Base-by-base conservation (phyloP, 1,284 basidiomycete genomes). In the Volvariella surrecta region DNA sequence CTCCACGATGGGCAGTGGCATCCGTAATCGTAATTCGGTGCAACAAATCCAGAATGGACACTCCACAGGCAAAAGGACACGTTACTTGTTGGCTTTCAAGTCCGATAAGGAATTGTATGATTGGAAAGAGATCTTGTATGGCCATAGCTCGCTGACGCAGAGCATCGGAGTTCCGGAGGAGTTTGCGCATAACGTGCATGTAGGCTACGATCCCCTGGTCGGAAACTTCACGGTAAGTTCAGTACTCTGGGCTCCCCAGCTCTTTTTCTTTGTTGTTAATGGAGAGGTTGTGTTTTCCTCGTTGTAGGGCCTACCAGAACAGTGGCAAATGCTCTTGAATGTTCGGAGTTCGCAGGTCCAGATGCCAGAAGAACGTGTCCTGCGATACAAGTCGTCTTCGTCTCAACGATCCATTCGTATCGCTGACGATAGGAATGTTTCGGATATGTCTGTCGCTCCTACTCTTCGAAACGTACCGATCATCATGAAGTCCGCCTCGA, bases 111-210 rank as follows among this genome's bases (percentile, higher is more conserved):
- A 99, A 58, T 76, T 99, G 11, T 98, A 99, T 58, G 82, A 82
- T 20, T 98, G 94, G 94, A 81, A 92, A 67, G 94, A 99, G 58
- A 93, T 96, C 57, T 87, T 99, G 48, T 97, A 98, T 11, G 24
- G 11, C 24, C 24, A 28, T 11, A 28, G 24, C 11, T n/a, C n/a
- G n/a, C 11, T 28, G 24, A 28, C 24, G 24, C 39, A 89, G 92
- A 82, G 92, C 93, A 89, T 95, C 17, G 87, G 86, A 56, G 86
- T 87, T 52, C 95, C 95, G 0, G 97, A 92, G 13, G 94, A 99
- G 65, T 98, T 98, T 59, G 91, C 96, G 1, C 95, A 98, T 67
- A 91, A 96, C 61, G 92, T 98, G 2, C 95, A 99, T 62, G 95
- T 99, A 48, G 94, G 94, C 4, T 98, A 96, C 56, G 95, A 99